phyloP scores from a whole-genome alignment of 352 stramenopile species.

The Globisporangium paddicum region DNA sequence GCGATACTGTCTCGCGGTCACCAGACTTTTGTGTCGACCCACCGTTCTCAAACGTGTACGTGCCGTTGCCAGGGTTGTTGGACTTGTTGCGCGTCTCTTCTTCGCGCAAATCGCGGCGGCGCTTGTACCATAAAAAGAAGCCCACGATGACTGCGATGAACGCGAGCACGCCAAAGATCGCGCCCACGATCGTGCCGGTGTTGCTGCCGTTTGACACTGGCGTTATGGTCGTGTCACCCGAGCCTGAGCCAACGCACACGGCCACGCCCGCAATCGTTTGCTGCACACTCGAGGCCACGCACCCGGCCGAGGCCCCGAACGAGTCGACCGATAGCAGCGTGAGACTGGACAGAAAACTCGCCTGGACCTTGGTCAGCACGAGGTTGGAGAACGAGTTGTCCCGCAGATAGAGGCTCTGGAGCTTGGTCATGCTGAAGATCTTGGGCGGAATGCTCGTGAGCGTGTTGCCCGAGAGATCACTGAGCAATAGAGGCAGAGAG shows the following conservation, averaged over 20 bases:
- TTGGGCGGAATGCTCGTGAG: conserved; percentile 39
- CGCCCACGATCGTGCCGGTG: conserved; percentile 31
- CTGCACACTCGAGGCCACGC: conserved; percentile 15
- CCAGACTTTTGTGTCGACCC: neutral
- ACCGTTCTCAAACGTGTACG: conserved; percentile 5
- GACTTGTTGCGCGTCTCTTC: conserved; percentile 11
- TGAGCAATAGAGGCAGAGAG: conserved; percentile 10
- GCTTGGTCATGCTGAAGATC: conserved; percentile 41
- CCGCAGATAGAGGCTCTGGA: conserved; percentile 38
- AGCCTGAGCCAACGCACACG: conserved; percentile 26
- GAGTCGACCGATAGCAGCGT: conserved; percentile 39
- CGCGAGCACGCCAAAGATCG: conserved; percentile 30
- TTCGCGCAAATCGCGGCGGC: conserved; percentile 15
- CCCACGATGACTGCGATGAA: conserved; percentile 23
- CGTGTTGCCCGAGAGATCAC: conserved; percentile 49
- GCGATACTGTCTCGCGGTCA: conserved; percentile 14
- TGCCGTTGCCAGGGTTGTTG: neutral
- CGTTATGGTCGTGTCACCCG: conserved; percentile 15
- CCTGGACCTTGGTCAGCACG: conserved; percentile 21
- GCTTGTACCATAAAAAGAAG: conserved; percentile 27
- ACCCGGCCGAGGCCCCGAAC: conserved; percentile 21
- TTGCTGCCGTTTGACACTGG: conserved; percentile 13
- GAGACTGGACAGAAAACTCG: conserved; percentile 29
- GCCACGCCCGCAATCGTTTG: conserved; percentile 21
- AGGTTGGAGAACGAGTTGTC: conserved; percentile 53